Evolutionary conservation across 225 moss, liverwort and hornwort species (phyloP).

Genomic region (Takakia lepidozioides): DNA sequence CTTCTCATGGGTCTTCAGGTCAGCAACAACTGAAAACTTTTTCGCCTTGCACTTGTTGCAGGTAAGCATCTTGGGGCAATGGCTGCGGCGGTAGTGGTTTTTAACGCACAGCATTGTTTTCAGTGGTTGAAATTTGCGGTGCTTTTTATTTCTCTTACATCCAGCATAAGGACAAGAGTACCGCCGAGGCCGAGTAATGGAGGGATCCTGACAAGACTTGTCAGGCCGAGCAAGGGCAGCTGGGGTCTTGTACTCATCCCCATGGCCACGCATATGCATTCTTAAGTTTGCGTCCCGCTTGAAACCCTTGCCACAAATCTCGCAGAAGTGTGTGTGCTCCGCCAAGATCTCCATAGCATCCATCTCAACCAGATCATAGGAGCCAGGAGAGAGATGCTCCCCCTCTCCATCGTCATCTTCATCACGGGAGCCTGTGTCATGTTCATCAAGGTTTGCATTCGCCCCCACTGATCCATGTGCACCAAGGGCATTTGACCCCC

Average conservation of each 20-base stretch:
- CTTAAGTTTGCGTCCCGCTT: slow-evolving; percentile 92
- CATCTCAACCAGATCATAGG: slow-evolving; percentile 88
- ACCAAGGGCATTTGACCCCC: slow-evolving; percentile 11
- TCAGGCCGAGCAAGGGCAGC: slow-evolving; percentile 87
- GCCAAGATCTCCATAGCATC: slow-evolving; percentile 84
- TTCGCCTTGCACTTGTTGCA: slow-evolving; percentile 89
- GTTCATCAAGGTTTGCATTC: slow-evolving; percentile 44
- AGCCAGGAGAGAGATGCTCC: slow-evolving; percentile 62
- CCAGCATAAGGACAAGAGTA: slow-evolving; percentile 82
- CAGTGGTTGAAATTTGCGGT: slow-evolving; percentile 85
- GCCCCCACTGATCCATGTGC: slow-evolving; percentile 26
- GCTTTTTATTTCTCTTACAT: slow-evolving; percentile 95
- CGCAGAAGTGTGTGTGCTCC: slow-evolving; percentile 95
- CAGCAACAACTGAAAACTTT: slow-evolving; percentile 94
- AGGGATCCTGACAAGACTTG: slow-evolving; percentile 35
- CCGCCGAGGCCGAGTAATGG: slow-evolving; percentile 38
- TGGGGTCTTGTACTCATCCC: slow-evolving; percentile 93
- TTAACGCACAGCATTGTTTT: slow-evolving; percentile 98
- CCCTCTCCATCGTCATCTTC: slow-evolving; percentile 74
- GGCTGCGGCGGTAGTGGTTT: slow-evolving; percentile 94
- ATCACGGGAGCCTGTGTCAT: slow-evolving; percentile 28
- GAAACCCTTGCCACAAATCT: slow-evolving; percentile 91
- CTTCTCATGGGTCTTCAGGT: slow-evolving; percentile 97
- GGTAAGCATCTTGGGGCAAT: slow-evolving; percentile 74
- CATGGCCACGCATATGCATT: slow-evolving; percentile 99